Evolutionary conservation across 192 early-diverging fungal genomes (phyloP).

Genomic region (Backusella circina): DNA sequence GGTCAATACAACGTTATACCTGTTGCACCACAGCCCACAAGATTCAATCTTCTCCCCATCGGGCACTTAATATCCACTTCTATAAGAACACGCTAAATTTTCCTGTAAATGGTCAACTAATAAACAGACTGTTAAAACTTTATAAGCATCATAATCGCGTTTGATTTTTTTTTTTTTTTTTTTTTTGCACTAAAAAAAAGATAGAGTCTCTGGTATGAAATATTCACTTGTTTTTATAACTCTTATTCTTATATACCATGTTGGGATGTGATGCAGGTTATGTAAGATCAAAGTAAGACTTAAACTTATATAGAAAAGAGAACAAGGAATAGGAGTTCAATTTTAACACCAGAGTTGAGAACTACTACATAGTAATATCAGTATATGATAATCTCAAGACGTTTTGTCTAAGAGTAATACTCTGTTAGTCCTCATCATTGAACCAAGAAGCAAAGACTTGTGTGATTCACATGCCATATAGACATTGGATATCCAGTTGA

Average conservation of each 20-base stretch:
- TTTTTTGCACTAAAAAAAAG: not conserved
- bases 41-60: constrained; percentile 60
- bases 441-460: too few species aligned
- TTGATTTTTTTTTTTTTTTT: too few species aligned
- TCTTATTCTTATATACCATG: not conserved
- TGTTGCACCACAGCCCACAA: constrained; percentile 44
- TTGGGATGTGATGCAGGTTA: not conserved
- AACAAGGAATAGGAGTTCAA: too few species aligned
- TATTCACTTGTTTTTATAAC: not conserved
- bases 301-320: not conserved
- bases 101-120: not conserved
- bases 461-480: too few species aligned
- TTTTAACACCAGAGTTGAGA: too few species aligned
- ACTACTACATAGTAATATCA: too few species aligned
- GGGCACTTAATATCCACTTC: constrained; percentile 31
- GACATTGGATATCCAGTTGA: too few species aligned
- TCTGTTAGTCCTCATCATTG: too few species aligned
- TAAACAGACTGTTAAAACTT: not conserved
- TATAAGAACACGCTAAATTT: not conserved
- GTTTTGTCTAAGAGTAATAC: too few species aligned
- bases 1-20: constrained; percentile 50
- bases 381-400: too few species aligned
- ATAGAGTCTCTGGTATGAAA: not conserved
- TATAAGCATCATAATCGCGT: too few species aligned
- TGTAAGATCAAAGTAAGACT: not conserved